Evolutionary conservation across 2,329 filamentous ascomycete genomes (phyloP), one percentile per base, ranked within the genome.

Genomic region (Phyllosticta capitalensis): DNA sequence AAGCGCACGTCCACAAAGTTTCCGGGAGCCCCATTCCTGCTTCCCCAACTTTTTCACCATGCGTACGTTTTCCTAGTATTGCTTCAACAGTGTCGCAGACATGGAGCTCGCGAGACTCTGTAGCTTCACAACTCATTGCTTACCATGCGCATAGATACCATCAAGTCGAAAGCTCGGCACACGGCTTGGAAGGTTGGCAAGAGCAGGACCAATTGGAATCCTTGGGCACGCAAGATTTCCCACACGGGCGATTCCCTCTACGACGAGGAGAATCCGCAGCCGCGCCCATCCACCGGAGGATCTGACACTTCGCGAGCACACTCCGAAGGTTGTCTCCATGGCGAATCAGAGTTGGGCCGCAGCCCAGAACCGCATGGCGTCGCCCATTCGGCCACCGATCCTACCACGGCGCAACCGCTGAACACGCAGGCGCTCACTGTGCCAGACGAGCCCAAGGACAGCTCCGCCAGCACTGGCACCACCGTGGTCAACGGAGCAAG

Each of bases 161-260:
- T 73, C 65, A 67, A 70, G 60, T 69, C 66, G 49, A 66, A 72
- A 58, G 71, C 71, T 58, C 67, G 71, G 65, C 69, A 69, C 58
- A 65, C 67, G 52, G 71, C 71, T n/a, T 71, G 69, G 55, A 63
- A 64, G 5, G 65, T 66, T 59, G 67, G 67, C 17, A 52, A 63
- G 10, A 33, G 63, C 33, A 71, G 71, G 54, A 71, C 68, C 64
- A 72, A 74, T 12, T 59, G 57, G 57, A 59, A 59, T n/a, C 57
- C 57, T 5, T 59, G 57, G 57, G 52, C 57, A 9, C 38, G 57
- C 19, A 59, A 55, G 45, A 59, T 59, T 9, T 33, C 52, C 6
- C 52, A 59, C 52, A 59, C 52, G 14, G 52, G 57, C 38, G 57
- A 55, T 21, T 59, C 52, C 24, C 58, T 49, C 3, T 58, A 60